Evolutionary conservation across 176 grass and related monocot genomes (phyloP), one percentile per base, ranked within the genome.

Genomic region (Lolium rigidum): DNA sequence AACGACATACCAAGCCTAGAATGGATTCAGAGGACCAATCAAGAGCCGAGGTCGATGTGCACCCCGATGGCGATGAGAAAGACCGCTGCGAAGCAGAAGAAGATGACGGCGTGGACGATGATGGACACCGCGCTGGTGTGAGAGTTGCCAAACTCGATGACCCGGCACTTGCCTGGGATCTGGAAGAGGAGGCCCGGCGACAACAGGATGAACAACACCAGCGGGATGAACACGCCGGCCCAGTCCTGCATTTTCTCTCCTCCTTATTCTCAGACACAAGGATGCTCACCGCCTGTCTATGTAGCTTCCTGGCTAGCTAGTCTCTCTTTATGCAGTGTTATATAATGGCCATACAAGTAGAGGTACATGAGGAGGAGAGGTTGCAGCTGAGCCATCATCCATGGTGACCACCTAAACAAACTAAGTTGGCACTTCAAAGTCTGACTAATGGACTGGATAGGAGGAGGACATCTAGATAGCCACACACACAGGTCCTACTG

Each of bases 131-230:
- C 79, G 75, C 92, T 94, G 47, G 89, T 94, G 13, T 91, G 86
- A 58, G 91, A 88, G 61, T 91, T 91, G 60, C 89, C 89, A 50
- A 89, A 94, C 50, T 94, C 92, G 16, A 91, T 31, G 54, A 85
- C 2, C 15, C 76, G 89, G 44, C 81, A 71, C 80, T 82, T 86
- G 28, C 89, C 89, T 0, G 92, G 89, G 5, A 91, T 21, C 73
- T 91, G 92, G 82, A 94, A 89, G 50, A 94, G 92, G 6, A 94
- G 82, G 1, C 92, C 86, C 18, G 92, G 92, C 17, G 86, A 86
- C 6, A 94, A 67, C 3, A 94, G 68, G 79, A 94, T 83, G 89
- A 94, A 94, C 9, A 94, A 82, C 51, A 89, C 83, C 5, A 91
- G 18, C 7, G 89, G 14, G 65, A 94, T 70, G 79, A 94, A 83